These are phyloP conservation scores for Alternaria gansuensis DNA, from an alignment of 2,329 filamentous ascomycete genomes.

Conservation along the genomic window DNA sequence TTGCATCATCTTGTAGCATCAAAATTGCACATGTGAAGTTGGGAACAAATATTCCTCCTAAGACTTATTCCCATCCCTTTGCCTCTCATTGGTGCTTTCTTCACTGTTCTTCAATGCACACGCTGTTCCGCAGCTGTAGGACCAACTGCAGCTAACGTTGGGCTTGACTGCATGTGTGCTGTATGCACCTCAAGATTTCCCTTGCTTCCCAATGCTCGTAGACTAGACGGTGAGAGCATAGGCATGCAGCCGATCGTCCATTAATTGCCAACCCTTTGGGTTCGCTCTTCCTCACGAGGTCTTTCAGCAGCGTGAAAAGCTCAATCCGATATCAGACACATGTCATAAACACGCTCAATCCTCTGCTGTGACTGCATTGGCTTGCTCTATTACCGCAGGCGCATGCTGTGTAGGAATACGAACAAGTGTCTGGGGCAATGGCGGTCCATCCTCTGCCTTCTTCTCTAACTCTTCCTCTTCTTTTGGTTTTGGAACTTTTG, in stretches of 20 bases:
- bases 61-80: background rate
- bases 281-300: constrained; percentile 11
- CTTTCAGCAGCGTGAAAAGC: constrained; percentile 17
- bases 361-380: constrained; percentile 39
- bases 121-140: constrained; percentile 11
- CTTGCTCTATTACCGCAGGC: constrained; percentile 48
- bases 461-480: constrained; percentile 55
- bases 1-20: constrained; percentile 1
- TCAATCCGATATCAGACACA: constrained; percentile 7
- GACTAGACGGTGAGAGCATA: constrained; percentile 18
- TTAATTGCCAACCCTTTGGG: constrained; percentile 4
- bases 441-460: constrained; percentile 55
- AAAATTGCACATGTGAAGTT: constrained; percentile 8
- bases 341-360: constrained; percentile 40
- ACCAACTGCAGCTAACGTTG: constrained; percentile 18
- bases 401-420: constrained; percentile 82
- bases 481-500: constrained; percentile 72
- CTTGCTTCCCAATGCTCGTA: constrained; percentile 16
- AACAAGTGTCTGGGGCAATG: constrained; percentile 81
- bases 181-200: background rate
- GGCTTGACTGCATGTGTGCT: constrained; percentile 24
- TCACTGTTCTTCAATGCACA: constrained; percentile 8
- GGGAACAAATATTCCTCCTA: background rate
- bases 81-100: constrained; percentile 2
- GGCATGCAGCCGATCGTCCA: constrained; percentile 10